Evolutionary conservation across 768 basidiomycete genomes (phyloP), one percentile per base, ranked within the genome.

Genomic region (Tephrocybe sp.): DNA sequence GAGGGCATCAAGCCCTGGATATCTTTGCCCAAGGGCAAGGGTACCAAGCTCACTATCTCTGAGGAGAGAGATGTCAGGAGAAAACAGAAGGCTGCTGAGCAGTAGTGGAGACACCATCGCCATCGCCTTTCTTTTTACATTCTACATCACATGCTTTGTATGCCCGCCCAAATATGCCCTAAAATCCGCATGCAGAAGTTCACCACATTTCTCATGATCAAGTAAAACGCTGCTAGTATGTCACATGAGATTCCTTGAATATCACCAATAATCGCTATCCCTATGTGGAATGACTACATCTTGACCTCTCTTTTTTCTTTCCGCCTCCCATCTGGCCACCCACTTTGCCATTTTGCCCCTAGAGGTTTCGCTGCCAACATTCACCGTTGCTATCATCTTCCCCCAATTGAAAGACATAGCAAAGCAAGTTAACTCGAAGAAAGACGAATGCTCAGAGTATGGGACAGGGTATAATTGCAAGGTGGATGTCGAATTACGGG

Each of bases 1-100:
- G 88, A 97, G 75, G 94, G 94, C 47, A 76, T 64, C 68, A 99
- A 98, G 81, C 85, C 97, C 39, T 94, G 93, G 87, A 82, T 98
- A 75, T 97, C 95, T 34, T 74, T 98, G 65, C 94, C 94, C 56
- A 93, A 88, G 77, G 94, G 94, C 73, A 95, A 95, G 82, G 95
- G 94, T 76, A 88, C 84, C 69, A 97, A 97, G 72, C 88, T 97
- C 61, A 93, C 93, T 54, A 98, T 98, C 65, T 84, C 94, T 13
- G 92, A 94, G 80, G 91, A 97, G 80, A 82, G 94, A 62, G 94
- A 97, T 75, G 77, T 84, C 68, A 84, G 87, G 79, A 86, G 94
- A 77, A 89, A 84, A 76, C 74, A 74, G 65, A 82, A 82, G 47
- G 80, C 84, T 58, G 75, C 82, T 39, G 88, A 87, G 67, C 73